Percentiles rank a stretch among this genome's conserved stretches.
phyloP scores from a whole-genome alignment of 371 early-diverging fungal genomes.

The Syncephalastrum contaminatum region DNA sequence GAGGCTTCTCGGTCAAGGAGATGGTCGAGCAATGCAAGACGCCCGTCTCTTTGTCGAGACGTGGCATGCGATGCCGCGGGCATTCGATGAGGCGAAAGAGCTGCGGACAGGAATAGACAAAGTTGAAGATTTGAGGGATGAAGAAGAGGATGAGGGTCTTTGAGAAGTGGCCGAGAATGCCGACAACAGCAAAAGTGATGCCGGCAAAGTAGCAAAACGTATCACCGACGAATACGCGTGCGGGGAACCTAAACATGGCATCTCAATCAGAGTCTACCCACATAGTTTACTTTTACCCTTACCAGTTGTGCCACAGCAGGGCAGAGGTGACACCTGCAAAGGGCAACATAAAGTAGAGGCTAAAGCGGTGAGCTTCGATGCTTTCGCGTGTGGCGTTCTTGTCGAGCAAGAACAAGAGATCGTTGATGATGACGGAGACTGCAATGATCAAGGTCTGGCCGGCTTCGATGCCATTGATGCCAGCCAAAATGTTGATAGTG shows the following conservation, averaged over 20 bases:
- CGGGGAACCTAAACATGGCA: slow-evolving; percentile 67
- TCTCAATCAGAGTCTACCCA: not conserved
- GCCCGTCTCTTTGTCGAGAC: slow-evolving; percentile 54
- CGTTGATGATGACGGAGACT: slow-evolving; percentile 79
- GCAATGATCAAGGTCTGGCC: slow-evolving; percentile 92
- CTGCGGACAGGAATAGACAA: slow-evolving; percentile 94
- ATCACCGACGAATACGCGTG: slow-evolving; percentile 96
- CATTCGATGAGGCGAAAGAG: slow-evolving; percentile 94
- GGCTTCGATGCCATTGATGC: slow-evolving; percentile 97
- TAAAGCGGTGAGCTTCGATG: slow-evolving; percentile 76
- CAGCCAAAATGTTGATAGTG: slow-evolving; percentile 97
- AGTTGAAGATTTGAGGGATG: slow-evolving; percentile 96
- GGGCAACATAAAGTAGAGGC: slow-evolving; percentile 88
- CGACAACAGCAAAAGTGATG: slow-evolving; percentile 96
- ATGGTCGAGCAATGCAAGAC: slow-evolving; percentile 46
- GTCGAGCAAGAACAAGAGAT: slow-evolving; percentile 63
- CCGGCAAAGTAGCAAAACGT: slow-evolving; percentile 98
- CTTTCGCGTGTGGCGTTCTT: slow-evolving; percentile 47
- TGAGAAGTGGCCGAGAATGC: slow-evolving; percentile 90
- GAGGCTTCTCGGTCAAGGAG: slow-evolving; percentile 29
- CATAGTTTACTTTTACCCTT: slow-evolving; percentile 12
- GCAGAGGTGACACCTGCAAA: slow-evolving; percentile 85
- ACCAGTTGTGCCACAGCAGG: slow-evolving; percentile 86
- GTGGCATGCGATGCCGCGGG: slow-evolving; percentile 96
- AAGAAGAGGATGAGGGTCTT: slow-evolving; percentile 94